phyloP scores from a whole-genome alignment of 345 rosid species.

The Eucalyptus shirleyi region DNA sequence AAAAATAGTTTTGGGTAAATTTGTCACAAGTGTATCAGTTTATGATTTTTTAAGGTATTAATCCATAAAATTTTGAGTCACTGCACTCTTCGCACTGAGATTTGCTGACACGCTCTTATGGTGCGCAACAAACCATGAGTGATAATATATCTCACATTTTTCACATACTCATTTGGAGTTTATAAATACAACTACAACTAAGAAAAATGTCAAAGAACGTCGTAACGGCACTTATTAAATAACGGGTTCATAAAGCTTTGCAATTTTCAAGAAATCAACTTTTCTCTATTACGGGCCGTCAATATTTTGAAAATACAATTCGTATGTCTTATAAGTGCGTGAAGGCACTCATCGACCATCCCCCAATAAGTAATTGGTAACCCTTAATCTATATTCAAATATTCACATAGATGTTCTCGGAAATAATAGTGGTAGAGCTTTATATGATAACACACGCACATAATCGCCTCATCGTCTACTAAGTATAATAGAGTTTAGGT shows the following conservation, averaged over 20 bases:
- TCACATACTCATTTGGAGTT: neutral
- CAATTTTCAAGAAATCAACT: neutral
- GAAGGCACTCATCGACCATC: neutral
- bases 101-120: neutral
- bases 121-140: neutral
- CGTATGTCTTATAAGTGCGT: neutral
- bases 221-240: neutral
- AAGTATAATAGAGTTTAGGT: neutral
- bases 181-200: neutral
- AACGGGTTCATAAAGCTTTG: neutral
- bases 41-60: no score
- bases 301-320: neutral
- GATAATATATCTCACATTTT: neutral
- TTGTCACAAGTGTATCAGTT: no score
- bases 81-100: neutral
- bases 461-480: neutral
- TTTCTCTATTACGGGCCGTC: accelerated
- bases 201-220: neutral
- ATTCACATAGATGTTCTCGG: neutral
- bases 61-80: neutral
- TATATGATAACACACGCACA: neutral
- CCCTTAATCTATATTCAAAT: neutral
- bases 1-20: no score
- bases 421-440: neutral
- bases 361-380: neutral